These are phyloP conservation scores for Juncus inflexus DNA, from an alignment of 176 grass and related monocot species.

Conservation along the genomic window DNA sequence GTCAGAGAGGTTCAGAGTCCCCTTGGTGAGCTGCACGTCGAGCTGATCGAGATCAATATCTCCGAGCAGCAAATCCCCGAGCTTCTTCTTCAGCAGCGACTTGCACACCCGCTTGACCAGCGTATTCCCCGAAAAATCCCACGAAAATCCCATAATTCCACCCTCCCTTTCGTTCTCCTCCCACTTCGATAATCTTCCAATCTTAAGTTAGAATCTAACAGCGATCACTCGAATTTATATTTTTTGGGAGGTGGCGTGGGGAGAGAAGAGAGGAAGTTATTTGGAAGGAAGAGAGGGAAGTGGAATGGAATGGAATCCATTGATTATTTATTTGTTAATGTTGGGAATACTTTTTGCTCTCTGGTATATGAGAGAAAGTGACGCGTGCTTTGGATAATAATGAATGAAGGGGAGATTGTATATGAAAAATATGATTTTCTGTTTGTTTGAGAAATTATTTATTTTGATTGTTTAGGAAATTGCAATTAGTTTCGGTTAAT, in stretches of 20 bases:
- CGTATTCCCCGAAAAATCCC: slow-evolving; percentile 38
- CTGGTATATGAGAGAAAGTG: no score
- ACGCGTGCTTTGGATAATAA: no score
- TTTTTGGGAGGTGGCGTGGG: slow-evolving; percentile 14
- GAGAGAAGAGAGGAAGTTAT: neutral
- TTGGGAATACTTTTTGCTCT: no score
- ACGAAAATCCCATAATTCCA: slow-evolving; percentile 42
- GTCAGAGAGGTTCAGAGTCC: slow-evolving; percentile 67
- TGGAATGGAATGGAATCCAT: slow-evolving; percentile 17
- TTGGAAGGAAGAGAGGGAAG: slow-evolving; percentile 12
- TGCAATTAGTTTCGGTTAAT: no score
- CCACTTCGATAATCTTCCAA: neutral
- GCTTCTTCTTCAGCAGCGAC: slow-evolving; percentile 87
- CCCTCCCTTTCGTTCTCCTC: slow-evolving; percentile 19
- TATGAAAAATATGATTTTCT: no score
- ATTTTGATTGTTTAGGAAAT: no score
- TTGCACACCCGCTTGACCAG: slow-evolving; percentile 82
- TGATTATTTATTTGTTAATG: no score
- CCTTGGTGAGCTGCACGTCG: slow-evolving; percentile 73
- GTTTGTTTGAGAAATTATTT: no score
- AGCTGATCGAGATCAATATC: slow-evolving; percentile 92
- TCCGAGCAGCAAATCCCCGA: slow-evolving; percentile 86
- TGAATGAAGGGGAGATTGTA: no score
- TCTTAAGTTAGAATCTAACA: neutral
- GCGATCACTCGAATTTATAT: neutral